These are phyloP conservation scores for Basidiobolus heterosporus DNA, from an alignment of 371 early-diverging fungal species.

Conservation along the genomic window DNA sequence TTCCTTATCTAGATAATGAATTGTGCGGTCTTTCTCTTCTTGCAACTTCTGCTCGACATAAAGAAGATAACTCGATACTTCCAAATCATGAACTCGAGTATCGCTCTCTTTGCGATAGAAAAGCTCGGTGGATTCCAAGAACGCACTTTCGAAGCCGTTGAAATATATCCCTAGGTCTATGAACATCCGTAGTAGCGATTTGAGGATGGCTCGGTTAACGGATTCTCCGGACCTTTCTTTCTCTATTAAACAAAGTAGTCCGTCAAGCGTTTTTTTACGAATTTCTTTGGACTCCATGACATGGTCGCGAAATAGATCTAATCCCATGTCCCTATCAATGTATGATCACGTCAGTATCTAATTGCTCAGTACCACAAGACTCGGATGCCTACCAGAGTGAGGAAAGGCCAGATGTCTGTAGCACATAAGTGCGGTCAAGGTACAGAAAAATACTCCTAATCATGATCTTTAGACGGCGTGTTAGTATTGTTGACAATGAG, in stretches of 20 bases:
- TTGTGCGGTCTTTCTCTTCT: conserved; percentile 49
- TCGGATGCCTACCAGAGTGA: conserved; percentile 39
- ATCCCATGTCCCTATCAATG: conserved; percentile 47
- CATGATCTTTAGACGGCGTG: conserved; percentile 22
- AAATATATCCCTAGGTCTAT: conserved; percentile 56
- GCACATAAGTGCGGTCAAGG: conserved; percentile 74
- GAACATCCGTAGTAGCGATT: conserved; percentile 55
- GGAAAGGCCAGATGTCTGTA: conserved; percentile 42
- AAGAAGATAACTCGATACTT: conserved; percentile 37
- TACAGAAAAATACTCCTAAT: conserved; percentile 77
- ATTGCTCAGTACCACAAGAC: neutral
- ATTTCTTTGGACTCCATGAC: conserved; percentile 30
- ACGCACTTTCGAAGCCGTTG: conserved; percentile 42
- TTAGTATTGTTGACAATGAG: neutral
- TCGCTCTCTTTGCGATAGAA: conserved; percentile 53
- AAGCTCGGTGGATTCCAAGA: conserved; percentile 36
- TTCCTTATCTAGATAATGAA: conserved; percentile 46
- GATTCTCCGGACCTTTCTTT: conserved; percentile 38
- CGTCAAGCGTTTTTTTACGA: conserved; percentile 27
- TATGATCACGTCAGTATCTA: neutral
- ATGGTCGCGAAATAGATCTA: conserved; percentile 46
- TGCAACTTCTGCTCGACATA: conserved; percentile 40
- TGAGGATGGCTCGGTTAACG: conserved; percentile 34
- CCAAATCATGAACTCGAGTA: conserved; percentile 19
- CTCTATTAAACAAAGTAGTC: conserved; percentile 31